Percentiles rank a stretch among this genome's conserved stretches.
These are phyloP conservation scores for Euryodendron excelsum DNA, from an alignment of 148 eudicot species.

Conservation along the genomic window DNA sequence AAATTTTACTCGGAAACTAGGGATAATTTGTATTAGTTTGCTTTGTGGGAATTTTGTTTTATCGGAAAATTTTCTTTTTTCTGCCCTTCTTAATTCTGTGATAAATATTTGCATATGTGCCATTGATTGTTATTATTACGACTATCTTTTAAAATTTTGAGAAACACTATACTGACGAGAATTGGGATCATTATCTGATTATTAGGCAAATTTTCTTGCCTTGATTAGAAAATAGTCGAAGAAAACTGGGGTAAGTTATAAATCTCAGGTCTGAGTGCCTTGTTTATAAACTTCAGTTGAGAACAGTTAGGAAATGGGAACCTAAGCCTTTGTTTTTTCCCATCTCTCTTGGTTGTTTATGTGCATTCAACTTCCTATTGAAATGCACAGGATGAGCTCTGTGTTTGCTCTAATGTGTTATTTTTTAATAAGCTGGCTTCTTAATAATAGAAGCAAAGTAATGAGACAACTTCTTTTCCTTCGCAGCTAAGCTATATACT, in stretches of 20 bases:
- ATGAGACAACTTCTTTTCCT: background rate
- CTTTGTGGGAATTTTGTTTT: background rate
- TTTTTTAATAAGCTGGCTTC: background rate
- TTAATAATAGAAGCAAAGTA: background rate
- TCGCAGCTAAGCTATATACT: background rate
- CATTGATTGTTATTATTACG: background rate
- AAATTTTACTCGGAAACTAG: background rate
- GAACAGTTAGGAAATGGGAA: background rate
- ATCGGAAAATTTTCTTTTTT: background rate
- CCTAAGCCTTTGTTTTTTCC: background rate
- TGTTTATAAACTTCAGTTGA: background rate
- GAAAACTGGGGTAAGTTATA: background rate
- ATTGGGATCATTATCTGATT: background rate
- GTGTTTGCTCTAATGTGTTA: background rate
- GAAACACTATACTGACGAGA: background rate
- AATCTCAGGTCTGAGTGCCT: background rate
- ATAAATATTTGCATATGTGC: background rate
- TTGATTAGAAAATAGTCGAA: background rate
- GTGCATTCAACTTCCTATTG: background rate
- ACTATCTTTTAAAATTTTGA: background rate
- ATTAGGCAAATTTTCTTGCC: background rate
- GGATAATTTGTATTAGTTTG: background rate
- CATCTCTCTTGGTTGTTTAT: background rate
- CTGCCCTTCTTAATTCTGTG: background rate
- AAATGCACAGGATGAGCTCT: background rate